These are phyloP conservation scores for Trichoderma koningii DNA, from an alignment of 2,329 filamentous ascomycete species.

Conservation along the genomic window DNA sequence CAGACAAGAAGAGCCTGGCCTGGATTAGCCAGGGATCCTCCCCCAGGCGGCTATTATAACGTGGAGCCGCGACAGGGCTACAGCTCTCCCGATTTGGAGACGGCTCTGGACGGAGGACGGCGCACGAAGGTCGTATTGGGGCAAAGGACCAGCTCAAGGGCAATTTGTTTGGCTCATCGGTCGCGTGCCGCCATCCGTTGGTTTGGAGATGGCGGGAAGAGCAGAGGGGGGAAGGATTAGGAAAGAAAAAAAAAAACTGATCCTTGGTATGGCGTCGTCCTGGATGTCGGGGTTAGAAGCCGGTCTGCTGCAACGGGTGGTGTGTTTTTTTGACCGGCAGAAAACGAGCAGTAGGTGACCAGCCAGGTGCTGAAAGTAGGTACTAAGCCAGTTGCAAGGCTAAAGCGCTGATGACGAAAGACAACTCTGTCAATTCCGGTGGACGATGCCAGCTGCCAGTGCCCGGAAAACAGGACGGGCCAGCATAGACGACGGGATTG, in stretches of 20 bases:
- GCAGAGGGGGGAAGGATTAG: not conserved
- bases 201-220: conserved; percentile 16
- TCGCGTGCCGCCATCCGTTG: conserved; percentile 27
- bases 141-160: conserved; percentile 15
- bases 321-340: conserved; percentile 3
- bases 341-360: conserved; percentile 1
- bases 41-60: conserved; percentile 21
- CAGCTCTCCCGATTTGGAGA: conserved; percentile 23
- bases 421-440: not conserved
- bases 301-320: not conserved
- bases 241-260: conserved; percentile 4
- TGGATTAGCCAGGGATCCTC: conserved; percentile 12
- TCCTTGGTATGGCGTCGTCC: conserved; percentile 3
- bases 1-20: too few species aligned
- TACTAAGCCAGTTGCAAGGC: not conserved
- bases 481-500: not conserved
- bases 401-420: not conserved
- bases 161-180: conserved; percentile 21
- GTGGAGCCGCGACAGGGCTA: conserved; percentile 15
- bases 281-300: conserved; percentile 5
- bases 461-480: not conserved
- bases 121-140: conserved; percentile 10
- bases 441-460: not conserved
- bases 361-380: too few species aligned
- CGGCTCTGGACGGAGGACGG: not conserved